Conservation (phyloP, 257 asterid genomes). For the Apocynum venetum region DNA sequence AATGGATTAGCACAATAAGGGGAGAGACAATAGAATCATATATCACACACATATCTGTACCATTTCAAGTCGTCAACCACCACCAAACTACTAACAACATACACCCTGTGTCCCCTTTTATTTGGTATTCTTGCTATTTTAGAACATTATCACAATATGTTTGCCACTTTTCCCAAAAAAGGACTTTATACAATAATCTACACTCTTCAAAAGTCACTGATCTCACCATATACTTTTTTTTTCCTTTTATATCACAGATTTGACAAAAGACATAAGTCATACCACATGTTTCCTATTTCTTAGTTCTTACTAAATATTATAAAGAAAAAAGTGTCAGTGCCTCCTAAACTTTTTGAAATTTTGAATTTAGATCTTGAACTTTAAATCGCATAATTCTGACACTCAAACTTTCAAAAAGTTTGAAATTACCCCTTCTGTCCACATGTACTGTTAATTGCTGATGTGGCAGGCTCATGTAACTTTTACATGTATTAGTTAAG, state of each 20-base stretch:
- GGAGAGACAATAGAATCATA: neutral
- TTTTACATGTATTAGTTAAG: too few relatives aligned
- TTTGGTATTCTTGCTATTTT: neutral
- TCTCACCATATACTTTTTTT: neutral
- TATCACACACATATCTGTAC: neutral
- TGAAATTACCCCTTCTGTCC: too few relatives aligned
- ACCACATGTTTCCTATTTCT: neutral
- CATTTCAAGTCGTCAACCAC: neutral
- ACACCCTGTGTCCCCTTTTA: neutral
- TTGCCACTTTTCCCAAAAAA: neutral
- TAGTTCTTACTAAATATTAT: too few relatives aligned
- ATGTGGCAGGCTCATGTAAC: too few relatives aligned
- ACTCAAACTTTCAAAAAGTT: too few relatives aligned
- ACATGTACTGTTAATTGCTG: too few relatives aligned
- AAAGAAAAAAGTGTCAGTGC: too few relatives aligned
- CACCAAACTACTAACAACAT: neutral
- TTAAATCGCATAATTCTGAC: too few relatives aligned
- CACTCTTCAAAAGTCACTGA: too few relatives aligned
- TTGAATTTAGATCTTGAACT: too few relatives aligned
- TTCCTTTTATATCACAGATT: neutral
- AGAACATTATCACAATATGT: neutral
- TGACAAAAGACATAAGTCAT: neutral
- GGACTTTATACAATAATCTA: neutral
- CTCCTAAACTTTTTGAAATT: too few relatives aligned
- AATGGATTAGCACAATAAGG: neutral